Evolutionary conservation across 768 basidiomycete genomes (phyloP).

Genomic region (Daedaleopsis sinensis): DNA sequence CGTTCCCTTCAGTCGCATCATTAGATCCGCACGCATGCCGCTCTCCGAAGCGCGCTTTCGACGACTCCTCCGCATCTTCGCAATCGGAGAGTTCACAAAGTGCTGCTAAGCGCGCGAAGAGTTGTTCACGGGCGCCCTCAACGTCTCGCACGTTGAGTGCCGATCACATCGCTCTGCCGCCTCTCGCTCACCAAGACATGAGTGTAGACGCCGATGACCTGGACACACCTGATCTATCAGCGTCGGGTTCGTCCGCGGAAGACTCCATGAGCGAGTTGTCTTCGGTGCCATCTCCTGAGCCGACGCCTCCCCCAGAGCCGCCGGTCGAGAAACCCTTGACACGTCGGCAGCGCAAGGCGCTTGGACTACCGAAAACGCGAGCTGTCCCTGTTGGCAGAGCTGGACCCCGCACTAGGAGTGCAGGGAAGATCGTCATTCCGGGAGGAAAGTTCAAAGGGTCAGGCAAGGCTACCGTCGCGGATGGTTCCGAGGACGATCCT

Average conservation of each 20-base stretch:
- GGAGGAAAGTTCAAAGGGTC: conserved; percentile 52
- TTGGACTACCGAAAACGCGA: conserved; percentile 64
- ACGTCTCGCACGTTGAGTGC: conserved; percentile 1
- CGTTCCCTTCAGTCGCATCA: conserved; percentile 20
- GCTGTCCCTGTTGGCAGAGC: conserved; percentile 31
- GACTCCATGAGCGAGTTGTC: conserved; percentile 44
- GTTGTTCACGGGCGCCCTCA: conserved; percentile 24
- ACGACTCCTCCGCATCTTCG: conserved; percentile 53
- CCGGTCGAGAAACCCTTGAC: conserved; percentile 52
- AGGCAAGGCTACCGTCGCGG: conserved; percentile 27
- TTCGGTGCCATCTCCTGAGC: conserved; percentile 34
- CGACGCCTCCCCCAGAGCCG: conserved; percentile 34
- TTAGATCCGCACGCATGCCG: conserved; percentile 40
- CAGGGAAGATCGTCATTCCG: conserved; percentile 65
- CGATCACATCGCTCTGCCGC: not conserved
- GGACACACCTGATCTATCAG: conserved; percentile 32
- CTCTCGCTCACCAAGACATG: conserved; percentile 9
- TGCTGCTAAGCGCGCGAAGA: conserved; percentile 34
- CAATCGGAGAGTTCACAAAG: conserved; percentile 32
- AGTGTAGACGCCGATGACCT: conserved; percentile 29
- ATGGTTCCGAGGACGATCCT: conserved; percentile 30
- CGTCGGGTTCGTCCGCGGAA: conserved; percentile 24
- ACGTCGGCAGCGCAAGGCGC: conserved; percentile 66
- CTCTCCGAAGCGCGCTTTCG: conserved; percentile 63
- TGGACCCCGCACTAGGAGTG: conserved; percentile 33